Conservation (phyloP, 306 rosid species). For the Chamaecrista fasciculata region DNA sequence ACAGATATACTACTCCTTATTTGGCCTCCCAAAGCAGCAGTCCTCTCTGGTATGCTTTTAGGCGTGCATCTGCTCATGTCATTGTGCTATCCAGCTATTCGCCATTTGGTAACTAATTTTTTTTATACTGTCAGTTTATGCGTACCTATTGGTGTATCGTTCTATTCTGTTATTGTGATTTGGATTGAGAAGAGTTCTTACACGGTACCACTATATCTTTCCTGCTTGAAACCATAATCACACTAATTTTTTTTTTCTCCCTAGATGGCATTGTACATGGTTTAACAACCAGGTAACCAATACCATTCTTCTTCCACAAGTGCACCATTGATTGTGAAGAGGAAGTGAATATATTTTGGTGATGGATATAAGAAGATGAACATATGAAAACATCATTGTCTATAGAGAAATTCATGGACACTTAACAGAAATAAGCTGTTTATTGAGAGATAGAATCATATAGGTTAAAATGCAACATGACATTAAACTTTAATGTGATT, state of each 20-base stretch:
- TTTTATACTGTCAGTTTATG: conserved; percentile 12
- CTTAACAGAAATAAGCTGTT: conserved; percentile 2
- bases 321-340: not conserved
- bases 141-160: not conserved
- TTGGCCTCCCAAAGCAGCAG: conserved; percentile 76
- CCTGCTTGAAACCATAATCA: not conserved
- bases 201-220: not conserved
- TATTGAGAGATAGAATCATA: not conserved
- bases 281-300: not conserved
- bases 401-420: not conserved
- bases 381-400: not conserved
- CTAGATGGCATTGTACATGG: not conserved
- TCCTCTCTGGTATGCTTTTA: conserved; percentile 93
- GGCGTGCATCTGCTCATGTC: conserved; percentile 96
- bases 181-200: not conserved
- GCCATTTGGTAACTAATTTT: conserved; percentile 65
- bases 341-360: not conserved
- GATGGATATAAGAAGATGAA: not conserved
- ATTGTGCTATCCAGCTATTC: conserved; percentile 91
- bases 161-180: not conserved
- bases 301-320: conserved; percentile 11
- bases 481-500: not conserved
- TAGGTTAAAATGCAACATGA: not conserved
- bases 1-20: conserved; percentile 76
- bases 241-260: not conserved